A percentile compares a stretch with the other conserved stretches of the same genome.
Evolutionary conservation across 306 rosid genomes (phyloP).

Genomic region (Cucurbita pepo): DNA sequence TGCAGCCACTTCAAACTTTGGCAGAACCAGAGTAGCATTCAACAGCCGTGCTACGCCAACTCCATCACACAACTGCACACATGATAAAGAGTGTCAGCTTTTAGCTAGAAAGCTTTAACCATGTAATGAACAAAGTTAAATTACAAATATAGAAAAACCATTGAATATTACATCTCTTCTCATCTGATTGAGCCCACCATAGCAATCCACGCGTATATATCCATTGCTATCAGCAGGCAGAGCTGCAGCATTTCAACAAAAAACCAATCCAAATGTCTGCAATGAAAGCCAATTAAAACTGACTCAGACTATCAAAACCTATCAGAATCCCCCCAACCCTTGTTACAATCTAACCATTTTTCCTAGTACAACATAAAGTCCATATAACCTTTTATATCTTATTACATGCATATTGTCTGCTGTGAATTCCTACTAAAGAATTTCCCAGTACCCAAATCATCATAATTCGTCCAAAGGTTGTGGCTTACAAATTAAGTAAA

Average conservation of each 20-base stretch:
- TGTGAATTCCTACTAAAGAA: background rate
- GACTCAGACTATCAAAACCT: slow-evolving; percentile 29
- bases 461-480: background rate
- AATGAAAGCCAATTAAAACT: slow-evolving; percentile 57
- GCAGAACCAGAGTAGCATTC: slow-evolving; percentile 76
- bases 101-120: slow-evolving; percentile 10
- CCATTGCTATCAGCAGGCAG: slow-evolving; percentile 57
- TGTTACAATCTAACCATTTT: background rate
- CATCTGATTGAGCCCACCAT: slow-evolving; percentile 92
- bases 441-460: background rate
- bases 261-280: slow-evolving; percentile 56
- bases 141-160: background rate
- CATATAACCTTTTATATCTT: background rate
- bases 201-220: slow-evolving; percentile 88
- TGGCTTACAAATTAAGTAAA: background rate
- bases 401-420: background rate
- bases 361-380: background rate
- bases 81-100: slow-evolving; percentile 2
- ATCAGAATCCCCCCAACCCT: background rate
- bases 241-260: slow-evolving; percentile 69
- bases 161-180: slow-evolving; percentile 76
- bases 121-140: background rate
- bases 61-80: slow-evolving; percentile 80
- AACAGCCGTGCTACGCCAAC: slow-evolving; percentile 74
- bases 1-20: slow-evolving; percentile 88